Percentiles rank a stretch among this genome's conserved stretches.
phyloP scores from a whole-genome alignment of 2,329 filamentous ascomycete species.

The Curvularia spicifera region DNA sequence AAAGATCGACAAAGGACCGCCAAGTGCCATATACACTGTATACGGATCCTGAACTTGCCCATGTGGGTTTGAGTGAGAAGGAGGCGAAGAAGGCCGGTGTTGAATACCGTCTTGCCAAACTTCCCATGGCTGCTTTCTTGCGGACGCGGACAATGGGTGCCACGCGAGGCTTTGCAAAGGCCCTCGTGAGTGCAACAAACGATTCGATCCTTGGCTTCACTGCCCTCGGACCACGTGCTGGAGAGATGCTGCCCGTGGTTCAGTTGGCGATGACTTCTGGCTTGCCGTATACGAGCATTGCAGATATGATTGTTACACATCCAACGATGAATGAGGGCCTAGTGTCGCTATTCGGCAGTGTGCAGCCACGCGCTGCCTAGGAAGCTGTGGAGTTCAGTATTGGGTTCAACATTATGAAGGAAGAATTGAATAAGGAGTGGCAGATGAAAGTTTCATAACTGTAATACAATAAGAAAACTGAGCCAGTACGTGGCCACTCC shows the following conservation, averaged over 20 bases:
- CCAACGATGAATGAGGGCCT: constrained; percentile 20
- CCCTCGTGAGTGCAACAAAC: not conserved
- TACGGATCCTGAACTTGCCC: not conserved
- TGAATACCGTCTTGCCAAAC: not conserved
- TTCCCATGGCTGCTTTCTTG: not conserved
- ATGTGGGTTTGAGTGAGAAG: not conserved
- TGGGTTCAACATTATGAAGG: not conserved
- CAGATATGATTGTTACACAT: constrained; percentile 19
- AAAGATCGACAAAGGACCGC: not conserved
- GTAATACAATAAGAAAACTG: not conserved
- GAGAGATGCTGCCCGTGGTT: constrained; percentile 23
- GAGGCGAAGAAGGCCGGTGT: not conserved
- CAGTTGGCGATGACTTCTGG: constrained; percentile 22
- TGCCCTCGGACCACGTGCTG: constrained; percentile 17
- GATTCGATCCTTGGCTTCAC: constrained; percentile 17
- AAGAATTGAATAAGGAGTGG: not conserved
- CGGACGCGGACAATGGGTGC: not conserved
- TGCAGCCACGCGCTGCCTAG: not conserved
- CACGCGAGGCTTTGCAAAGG: not conserved
- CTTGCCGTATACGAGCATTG: constrained; percentile 17
- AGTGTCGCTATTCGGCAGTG: constrained; percentile 13
- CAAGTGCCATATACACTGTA: not conserved
- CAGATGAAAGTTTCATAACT: not conserved
- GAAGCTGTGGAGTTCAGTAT: not conserved
- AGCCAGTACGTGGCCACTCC: not conserved